Evolutionary conservation across 441 rosid genomes (phyloP), one percentile per base, ranked within the genome.

Genomic region (Populus hybrid): DNA sequence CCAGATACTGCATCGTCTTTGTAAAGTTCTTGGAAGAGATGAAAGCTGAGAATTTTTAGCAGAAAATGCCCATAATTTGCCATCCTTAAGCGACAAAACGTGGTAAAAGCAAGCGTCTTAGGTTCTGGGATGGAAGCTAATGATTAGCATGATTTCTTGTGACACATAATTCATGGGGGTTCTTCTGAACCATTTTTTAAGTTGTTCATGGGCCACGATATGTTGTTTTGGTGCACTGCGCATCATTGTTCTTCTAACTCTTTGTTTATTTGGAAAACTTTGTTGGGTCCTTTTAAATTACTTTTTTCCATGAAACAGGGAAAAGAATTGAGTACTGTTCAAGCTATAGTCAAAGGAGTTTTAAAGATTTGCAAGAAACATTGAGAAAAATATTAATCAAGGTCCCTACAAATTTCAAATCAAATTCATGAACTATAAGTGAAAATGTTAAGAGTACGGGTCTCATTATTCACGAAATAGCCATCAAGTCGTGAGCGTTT

Each of bases 51-150:
- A n/a, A 18, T 50, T 50, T 28, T 50, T 50, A 14, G 11, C 53
- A 42, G 12, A 68, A 24, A 20, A 14, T 64, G 29, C 16, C 64
- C 56, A 78, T 81, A 29, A 36, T 76, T 71, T 61, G 18, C 61
- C 69, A n/a, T 40, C 82, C 79, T 85, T 85, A 73, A 68, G 75
- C 67, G 80, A 81, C 84, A 77, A 83, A 85, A 83, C 87, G 82
- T 81, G 88, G 77, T 26, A 53, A 86, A 86, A 82, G 85, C 40
- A 21, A 68, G 42, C 73, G 71, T 81, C 75, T 75, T 79, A 67
- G 80, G 84, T 73, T 83, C 36, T 45, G 64, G 21, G 2, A 61
- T 50, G n/a, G 59, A 50, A 77, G 40, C 71, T 72, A 67, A 75
- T 79, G 21, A 80, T 81, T 72, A 59, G 29, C 24, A 10, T 9